Evolutionary conservation across 768 basidiomycete genomes (phyloP), one percentile per base, ranked within the genome.

Genomic region (Mycena rebaudengoi): DNA sequence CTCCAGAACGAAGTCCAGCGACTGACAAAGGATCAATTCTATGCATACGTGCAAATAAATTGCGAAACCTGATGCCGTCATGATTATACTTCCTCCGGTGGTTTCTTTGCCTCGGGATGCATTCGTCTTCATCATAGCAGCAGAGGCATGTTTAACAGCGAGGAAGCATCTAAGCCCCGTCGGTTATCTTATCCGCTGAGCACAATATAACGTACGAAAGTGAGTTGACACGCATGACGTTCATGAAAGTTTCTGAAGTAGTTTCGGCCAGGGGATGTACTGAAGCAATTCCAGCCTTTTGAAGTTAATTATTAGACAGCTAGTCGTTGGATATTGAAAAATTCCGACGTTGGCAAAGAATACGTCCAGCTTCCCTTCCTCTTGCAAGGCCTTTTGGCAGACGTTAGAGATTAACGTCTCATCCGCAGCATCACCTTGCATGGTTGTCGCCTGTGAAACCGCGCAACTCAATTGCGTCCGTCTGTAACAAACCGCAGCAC

Each of bases 261-360:
- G 85, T 88, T 33, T 89, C 80, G 12, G 79, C 77, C 16, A 96
- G 70, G 8, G 72, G 70, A 39, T 78, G 66, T 20, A 35, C 70
- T 2, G 82, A 82, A 3, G 82, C 85, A 50, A 91, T 75, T 12
- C 92, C 94, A 58, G 93, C 94, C 92, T 95, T 64, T 30, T 61
- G 10, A 30, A 6, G 48, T 20, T 20, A 18, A 21, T 60, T 20
- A 53, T 64, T 60, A 64, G 61, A 58, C 23, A 25, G 12, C 14
- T 16, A 28, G 18, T 18, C 10, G 6, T 45, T 45, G 29, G 39
- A 21, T 12, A 50, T n/a, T 16, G 12, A 10, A 28, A 49, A 20
- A 49, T 23, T 53, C 87, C 53, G 71, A 94, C 96, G 74, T 98
- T 98, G 32, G 96, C 96, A 73, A 96, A 98, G 83, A 98, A 98